Percentiles rank a stretch among this genome's conserved stretches.
phyloP scores from a whole-genome alignment of 345 rosid species.

The Anastatica hierochuntica region DNA sequence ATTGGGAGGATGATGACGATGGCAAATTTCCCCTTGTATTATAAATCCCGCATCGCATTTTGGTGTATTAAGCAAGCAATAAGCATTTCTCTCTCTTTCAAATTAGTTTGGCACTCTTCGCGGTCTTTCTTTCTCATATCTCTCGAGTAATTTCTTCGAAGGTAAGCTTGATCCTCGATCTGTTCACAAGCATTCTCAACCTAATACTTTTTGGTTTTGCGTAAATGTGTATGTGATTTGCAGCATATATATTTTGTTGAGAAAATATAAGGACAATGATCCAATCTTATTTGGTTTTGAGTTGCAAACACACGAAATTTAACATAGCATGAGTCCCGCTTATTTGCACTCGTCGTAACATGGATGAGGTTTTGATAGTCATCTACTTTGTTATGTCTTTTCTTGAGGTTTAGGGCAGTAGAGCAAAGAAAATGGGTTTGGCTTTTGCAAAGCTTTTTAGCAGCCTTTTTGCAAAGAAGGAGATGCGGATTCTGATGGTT shows the following conservation, averaged over 20 bases:
- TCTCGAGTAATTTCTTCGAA: background rate
- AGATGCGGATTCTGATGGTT: constrained; percentile 81
- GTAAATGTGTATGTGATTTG: constrained; percentile 3
- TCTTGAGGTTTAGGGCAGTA: background rate
- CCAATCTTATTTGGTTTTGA: too few relatives aligned
- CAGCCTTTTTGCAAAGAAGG: constrained; percentile 67
- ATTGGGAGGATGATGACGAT: background rate
- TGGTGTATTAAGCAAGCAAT: constrained; percentile 15
- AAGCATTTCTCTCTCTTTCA: constrained; percentile 14
- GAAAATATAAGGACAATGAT: too few relatives aligned
- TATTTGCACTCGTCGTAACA: too few relatives aligned
- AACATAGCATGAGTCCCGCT: too few relatives aligned
- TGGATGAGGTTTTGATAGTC: background rate
- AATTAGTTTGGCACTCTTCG: background rate
- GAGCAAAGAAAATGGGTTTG: constrained; percentile 40
- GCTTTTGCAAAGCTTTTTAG: constrained; percentile 57
- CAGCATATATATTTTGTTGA: background rate
- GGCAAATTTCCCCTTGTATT: background rate
- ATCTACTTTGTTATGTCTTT: too few relatives aligned
- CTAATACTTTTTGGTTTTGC: background rate
- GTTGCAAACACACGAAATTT: too few relatives aligned
- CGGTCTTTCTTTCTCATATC: background rate
- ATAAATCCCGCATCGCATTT: constrained; percentile 11
- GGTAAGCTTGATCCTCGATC: constrained; percentile 19
- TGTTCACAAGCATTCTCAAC: background rate